Base-by-base conservation (phyloP, 1,284 basidiomycete genomes). In the Sanghuangporus baumii region DNA sequence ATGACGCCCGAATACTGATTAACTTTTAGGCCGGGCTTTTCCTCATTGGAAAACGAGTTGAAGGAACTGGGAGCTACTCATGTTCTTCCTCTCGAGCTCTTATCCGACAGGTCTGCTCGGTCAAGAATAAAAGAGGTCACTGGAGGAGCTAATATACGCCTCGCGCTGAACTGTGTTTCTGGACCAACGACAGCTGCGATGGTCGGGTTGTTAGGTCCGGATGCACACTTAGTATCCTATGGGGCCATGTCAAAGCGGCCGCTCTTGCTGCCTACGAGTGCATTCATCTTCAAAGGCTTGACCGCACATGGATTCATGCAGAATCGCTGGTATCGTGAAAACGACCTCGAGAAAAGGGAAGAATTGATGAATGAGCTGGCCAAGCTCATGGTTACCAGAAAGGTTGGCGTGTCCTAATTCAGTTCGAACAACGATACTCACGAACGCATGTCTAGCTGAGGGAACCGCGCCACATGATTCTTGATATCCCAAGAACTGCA, bases 231-330 rank as follows among this genome's bases (percentile, higher is more conserved):
- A 1, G 88, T 94, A 8, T 91, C 93, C 0, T 95, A 94, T 65
- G 93, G 93, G 31, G 92, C 88, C 6, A 94, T 95, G 93, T 89
- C 91, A 2, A 92, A 89, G 72, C 81, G 88, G 59, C 91, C 92
- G 0, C 74, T 94, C 9, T 81, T 82, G 1, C 71, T 95, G n/a
- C 89, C 93, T 0, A 88, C 89, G 0, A 88, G 88, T 0, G 74
- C 87, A 16, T 87, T 91, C 74, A 93, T 94, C 66, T 95, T 94
- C 78, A 91, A 86, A 67, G 87, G 90, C 70, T 75, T 93, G 61
- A 84, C 78, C 0, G 79, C 80, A 5, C 85, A 85, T 57, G 90
- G 90, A 9, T 92, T 89, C 72, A 91, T 89, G 89, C 87, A 90
- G 72, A 83, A 78, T 61, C 78, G 81, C 47, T 94, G 93, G 93